A percentile compares a stretch with the other conserved stretches of the same genome.
Conservation (phyloP, 805 yeast species). For the Vanderwaltozyma tropicalis region DNA sequence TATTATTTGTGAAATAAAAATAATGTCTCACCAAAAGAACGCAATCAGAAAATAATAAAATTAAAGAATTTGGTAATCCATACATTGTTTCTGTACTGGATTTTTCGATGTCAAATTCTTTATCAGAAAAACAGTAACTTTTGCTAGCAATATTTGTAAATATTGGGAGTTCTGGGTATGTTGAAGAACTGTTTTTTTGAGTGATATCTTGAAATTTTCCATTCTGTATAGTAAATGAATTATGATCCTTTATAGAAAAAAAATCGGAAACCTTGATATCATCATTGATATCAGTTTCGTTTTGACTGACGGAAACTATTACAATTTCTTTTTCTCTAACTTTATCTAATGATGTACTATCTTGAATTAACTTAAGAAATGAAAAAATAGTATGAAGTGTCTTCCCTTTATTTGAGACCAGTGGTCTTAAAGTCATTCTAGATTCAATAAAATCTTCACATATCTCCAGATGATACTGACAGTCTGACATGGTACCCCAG, state of each 20-base stretch:
- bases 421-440: constrained; percentile 56
- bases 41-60: constrained; percentile 60
- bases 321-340: constrained; percentile 9
- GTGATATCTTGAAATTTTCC: neutral
- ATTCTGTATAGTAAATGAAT: neutral
- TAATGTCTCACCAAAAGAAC: constrained; percentile 57
- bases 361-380: constrained; percentile 65
- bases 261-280: no score
- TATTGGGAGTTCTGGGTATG: constrained; percentile 21
- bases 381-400: constrained; percentile 70
- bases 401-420: constrained; percentile 63
- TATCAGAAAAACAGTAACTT: constrained; percentile 20
- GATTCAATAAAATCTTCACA: constrained; percentile 66
- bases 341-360: constrained; percentile 43
- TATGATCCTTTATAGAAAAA: neutral
- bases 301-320: no score
- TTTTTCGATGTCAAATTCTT: constrained; percentile 26
- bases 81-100: constrained; percentile 72
- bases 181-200: neutral
- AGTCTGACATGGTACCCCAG: constrained; percentile 85
- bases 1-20: constrained; percentile 33
- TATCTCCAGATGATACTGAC: constrained; percentile 61
- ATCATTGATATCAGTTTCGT: neutral
- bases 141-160: constrained; percentile 35
- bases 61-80: constrained; percentile 75